Base-by-base conservation (phyloP, 2,329 filamentous ascomycete species). In the Colletotrichum cereale region DNA sequence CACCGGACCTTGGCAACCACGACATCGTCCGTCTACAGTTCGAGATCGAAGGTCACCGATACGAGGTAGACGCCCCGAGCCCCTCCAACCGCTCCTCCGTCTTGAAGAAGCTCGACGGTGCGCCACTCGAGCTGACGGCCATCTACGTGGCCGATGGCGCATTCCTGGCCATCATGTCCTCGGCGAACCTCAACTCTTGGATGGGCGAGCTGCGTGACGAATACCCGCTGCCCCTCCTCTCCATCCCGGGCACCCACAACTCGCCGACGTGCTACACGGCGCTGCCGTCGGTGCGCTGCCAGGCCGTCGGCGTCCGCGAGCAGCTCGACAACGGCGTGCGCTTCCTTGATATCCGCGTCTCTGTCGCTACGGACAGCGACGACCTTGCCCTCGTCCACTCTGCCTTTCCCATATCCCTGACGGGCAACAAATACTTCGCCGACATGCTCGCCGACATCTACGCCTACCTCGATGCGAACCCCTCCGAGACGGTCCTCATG, bases 161-260 rank as follows among this genome's bases (percentile, higher is more conserved):
- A 36, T 85, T 88, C 77, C 82, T 92, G 12, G 82, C 89, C 50
- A 85, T 98, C 72, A 91, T 92, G 82, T 93, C 91, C 73, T 94
- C 91, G 6, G 87, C 91, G 21, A 87, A 90, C 65, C 87, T 95
- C 61, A 80, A 90, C 73, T 83, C 86, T 64, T 97, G 96, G 96
- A 98, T 98, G 95, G 82, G 86, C 67, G 87, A 91, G 73, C 86
- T 98, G 52, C 85, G 87, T 72, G 89, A 95, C 77, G 87, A 90
- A 26, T 92, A 90, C 62, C 90, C 94, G 1, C 85, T 98, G 5
- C 93, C 93, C 1, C 88, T 92, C 3, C 89, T 99, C 61, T 96
- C 93, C 61, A 96, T 98, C 73, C 96, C 96, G 0, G 96, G 96
- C 74, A 98, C 96, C 0, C 96, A 99, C 85, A 98, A 99, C 83